Percentiles rank a stretch among this genome's conserved stretches.
These are phyloP conservation scores for Isabelozyma rhagii DNA, from an alignment of 805 yeast genomes.

Conservation along the genomic window DNA sequence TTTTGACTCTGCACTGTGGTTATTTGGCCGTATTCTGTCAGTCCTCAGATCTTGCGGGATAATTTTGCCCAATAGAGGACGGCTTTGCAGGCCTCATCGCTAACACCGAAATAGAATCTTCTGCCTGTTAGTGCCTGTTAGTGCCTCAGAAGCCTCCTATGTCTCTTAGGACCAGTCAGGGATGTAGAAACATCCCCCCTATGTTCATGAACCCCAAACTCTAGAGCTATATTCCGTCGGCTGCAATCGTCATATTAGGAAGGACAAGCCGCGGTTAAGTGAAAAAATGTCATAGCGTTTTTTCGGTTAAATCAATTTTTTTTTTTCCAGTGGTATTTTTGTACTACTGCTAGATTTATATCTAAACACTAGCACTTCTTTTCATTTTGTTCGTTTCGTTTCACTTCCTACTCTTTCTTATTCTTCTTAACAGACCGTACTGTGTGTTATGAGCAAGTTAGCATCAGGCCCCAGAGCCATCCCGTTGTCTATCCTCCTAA, in stretches of 20 bases:
- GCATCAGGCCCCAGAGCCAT: constrained; percentile 6
- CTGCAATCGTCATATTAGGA: constrained; percentile 1
- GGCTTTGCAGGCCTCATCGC: too few relatives aligned
- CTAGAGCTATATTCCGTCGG: background rate
- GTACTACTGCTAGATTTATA: background rate
- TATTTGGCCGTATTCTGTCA: too few relatives aligned
- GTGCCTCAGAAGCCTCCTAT: too few relatives aligned
- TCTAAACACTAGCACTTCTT: background rate
- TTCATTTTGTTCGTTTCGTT: background rate
- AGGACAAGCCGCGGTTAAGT: background rate
- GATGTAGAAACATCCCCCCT: too few relatives aligned
- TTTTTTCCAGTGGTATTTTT: background rate
- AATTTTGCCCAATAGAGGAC: too few relatives aligned
- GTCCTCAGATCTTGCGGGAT: too few relatives aligned
- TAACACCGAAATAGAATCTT: too few relatives aligned
- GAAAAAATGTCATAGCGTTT: background rate
- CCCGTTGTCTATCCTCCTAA: constrained; percentile 22
- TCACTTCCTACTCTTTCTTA: background rate
- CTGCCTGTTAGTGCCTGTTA: too few relatives aligned
- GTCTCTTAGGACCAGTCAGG: too few relatives aligned
- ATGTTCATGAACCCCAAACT: background rate
- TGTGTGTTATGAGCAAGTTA: background rate
- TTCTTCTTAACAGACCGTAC: background rate
- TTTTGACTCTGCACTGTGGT: too few relatives aligned
- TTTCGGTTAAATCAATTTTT: background rate